Conservation (phyloP, 192 early-diverging fungal genomes). For the Powellomyces hirtus region DNA sequence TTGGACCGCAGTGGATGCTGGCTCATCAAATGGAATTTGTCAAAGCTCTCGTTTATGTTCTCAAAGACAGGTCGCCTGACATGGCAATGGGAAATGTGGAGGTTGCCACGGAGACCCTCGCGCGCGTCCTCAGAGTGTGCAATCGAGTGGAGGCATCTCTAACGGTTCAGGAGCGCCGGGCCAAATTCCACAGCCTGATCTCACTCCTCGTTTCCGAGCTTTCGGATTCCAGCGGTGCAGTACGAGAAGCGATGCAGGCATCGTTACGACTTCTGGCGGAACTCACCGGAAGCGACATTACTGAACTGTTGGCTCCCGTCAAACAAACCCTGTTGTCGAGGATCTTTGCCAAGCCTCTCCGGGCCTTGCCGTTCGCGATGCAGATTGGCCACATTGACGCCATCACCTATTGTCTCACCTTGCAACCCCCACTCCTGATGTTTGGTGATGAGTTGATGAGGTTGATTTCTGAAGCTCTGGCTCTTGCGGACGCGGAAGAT, state of each 20-base stretch:
- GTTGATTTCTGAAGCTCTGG: conserved; percentile 85
- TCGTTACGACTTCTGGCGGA: conserved; percentile 79
- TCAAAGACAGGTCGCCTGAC: conserved; percentile 86
- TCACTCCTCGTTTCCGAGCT: conserved; percentile 84
- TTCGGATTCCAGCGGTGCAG: conserved; percentile 82
- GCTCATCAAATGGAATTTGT: conserved; percentile 93
- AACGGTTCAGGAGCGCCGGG: conserved; percentile 5
- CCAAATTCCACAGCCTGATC: conserved; percentile 77
- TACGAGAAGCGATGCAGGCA: conserved; percentile 84
- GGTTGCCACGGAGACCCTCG: conserved; percentile 68
- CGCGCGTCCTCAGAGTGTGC: conserved; percentile 72
- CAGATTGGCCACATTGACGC: conserved; percentile 99
- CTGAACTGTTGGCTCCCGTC: conserved; percentile 79
- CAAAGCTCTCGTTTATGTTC: conserved; percentile 86
- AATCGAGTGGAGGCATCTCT: conserved; percentile 22
- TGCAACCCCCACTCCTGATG: conserved; percentile 81
- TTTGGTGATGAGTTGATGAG: conserved; percentile 92
- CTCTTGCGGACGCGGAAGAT: conserved; percentile 95
- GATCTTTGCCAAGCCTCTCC: conserved; percentile 95
- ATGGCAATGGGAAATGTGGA: conserved; percentile 71
- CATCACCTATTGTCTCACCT: conserved; percentile 90
- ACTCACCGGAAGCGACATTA: conserved; percentile 74
- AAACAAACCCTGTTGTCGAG: conserved; percentile 82
- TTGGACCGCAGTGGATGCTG: conserved; percentile 90
- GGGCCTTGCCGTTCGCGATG: conserved; percentile 91